A percentile compares a stretch with the other conserved stretches of the same genome.
Conservation (phyloP, 2,329 filamentous ascomycete species). For the Aureobasidium melanogenum region DNA sequence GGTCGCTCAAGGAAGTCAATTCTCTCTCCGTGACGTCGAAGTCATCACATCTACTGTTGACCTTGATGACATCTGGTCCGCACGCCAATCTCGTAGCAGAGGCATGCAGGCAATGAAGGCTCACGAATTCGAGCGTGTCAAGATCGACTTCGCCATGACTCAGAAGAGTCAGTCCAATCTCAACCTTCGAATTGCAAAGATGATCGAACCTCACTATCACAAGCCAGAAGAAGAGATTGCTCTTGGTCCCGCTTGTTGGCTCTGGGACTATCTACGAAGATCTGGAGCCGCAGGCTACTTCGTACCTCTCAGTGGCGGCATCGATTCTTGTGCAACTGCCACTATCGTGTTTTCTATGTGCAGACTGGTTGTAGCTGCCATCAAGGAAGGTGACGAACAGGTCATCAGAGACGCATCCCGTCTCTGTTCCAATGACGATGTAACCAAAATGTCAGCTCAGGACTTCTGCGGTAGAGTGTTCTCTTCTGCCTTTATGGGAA, state of each 20-base stretch:
- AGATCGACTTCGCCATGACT: conserved; percentile 38
- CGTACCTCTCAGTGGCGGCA: conserved; percentile 50
- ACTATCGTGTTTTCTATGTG: conserved; percentile 41
- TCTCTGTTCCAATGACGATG: conserved; percentile 46
- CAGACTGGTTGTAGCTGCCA: conserved; percentile 45
- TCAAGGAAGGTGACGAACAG: conserved; percentile 42
- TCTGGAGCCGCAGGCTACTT: conserved; percentile 47
- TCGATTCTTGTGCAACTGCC: conserved; percentile 52
- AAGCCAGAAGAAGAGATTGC: conserved; percentile 60
- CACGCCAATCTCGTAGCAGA: conserved; percentile 47
- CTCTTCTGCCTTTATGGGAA: conserved; percentile 63
- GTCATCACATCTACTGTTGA: conserved; percentile 49
- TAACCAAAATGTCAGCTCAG: conserved; percentile 42
- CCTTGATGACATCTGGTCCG: conserved; percentile 59
- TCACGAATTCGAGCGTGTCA: conserved; percentile 38
- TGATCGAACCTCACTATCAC: conserved; percentile 46
- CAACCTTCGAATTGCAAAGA: conserved; percentile 19
- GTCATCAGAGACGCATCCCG: conserved; percentile 47
- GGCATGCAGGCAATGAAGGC: conserved; percentile 48
- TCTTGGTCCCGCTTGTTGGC: conserved; percentile 54
- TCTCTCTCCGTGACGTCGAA: conserved; percentile 50
- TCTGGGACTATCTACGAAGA: conserved; percentile 55
- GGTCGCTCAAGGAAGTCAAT: conserved; percentile 58
- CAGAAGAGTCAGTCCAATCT: conserved; percentile 3
- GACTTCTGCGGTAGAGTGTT: conserved; percentile 53